Evolutionary conservation across 225 moss, liverwort and hornwort genomes (phyloP), one percentile per base, ranked within the genome.

Genomic region (Marchantia paleacea): DNA sequence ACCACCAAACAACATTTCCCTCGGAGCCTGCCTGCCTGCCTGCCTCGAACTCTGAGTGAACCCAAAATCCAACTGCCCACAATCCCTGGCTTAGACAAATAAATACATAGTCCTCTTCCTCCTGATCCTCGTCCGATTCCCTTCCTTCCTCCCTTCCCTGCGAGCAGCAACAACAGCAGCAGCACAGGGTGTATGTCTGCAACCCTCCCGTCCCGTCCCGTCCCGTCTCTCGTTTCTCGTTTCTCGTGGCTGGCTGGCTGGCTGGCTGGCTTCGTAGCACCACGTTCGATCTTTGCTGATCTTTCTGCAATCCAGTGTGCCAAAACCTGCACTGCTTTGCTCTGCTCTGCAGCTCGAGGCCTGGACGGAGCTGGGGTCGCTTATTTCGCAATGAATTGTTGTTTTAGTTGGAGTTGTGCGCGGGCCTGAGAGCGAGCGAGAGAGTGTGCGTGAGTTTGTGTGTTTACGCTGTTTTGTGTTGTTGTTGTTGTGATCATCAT

Each of bases 41-140:
- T 78, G 7, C 13, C 77, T 48, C 63, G 29, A 26, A 78, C 77
- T 61, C 72, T 50, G 50, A 72, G 52, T 72, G 72, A 72, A 72
- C n/a, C 16, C 12, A 75, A 51, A 63, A 78, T 78, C 63, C 77
- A 78, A 78, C 77, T 64, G 63, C 62, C 63, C 76, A 57, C 75
- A 22, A 55, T 13, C 54, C 53, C 48, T 8, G 7, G 50, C 51
- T 72, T 11, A 10, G 10, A 71, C 57, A 47, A 30, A 63, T 20
- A 31, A 58, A 62, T 24, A 29, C 6, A 77, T n/a, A 77, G 61
- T 48, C 64, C 39, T 51, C 62, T 13, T 13, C 48, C 13, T 61
- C 51, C 55, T 76, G 52, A 24, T 54, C 55, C 26, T 75, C 15
- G 11, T 76, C 75, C 52, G 53, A 24, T 54, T 24, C 26, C 53